Evolutionary conservation across 352 stramenopile species (phyloP), one percentile per base, ranked within the genome.

Genomic region (Globisporangium irregulare): DNA sequence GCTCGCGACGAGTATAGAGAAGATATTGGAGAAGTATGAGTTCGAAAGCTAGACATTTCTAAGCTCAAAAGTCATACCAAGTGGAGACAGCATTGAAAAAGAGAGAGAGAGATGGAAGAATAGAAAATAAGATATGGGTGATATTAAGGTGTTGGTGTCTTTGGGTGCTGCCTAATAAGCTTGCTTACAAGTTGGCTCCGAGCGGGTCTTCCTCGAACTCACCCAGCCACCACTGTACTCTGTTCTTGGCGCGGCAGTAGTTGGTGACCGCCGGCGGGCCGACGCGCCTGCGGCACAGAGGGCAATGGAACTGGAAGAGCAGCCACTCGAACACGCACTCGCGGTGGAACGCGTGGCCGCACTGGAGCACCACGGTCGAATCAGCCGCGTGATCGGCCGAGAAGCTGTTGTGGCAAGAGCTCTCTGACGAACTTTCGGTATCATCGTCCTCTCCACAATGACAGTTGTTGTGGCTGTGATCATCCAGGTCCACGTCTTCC

Each of bases 311-410:
- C 67, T 92, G 72, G 68, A 90, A 87, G 41, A 89, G 59, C 10
- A 93, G 72, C 85, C 85, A 93, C 72, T 91, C 80, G 53, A 87
- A 91, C 18, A 93, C 68, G 72, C 86, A 93, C 38, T 87, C 73
- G 22, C 86, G 80, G 73, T 92, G 86, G 66, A 93, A 93, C 14
- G 72, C 65, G 63, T 93, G 86, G 59, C 78, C 76, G 70, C 86
- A 92, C 3, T 78, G 82, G 10, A 93, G 75, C 20, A 80, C 64
- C 50, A 90, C 65, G 3, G 25, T 29, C 0, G 54, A 50, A 9
- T 50, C 54, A 24, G 15, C 27, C 25, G 54, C 18, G 27, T 59
- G 15, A 27, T 59, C 27, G 27, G 7, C 15, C 5, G 24, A 36
- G 54, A 34, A 43, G 54, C 27, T 43, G 54, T 27, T 43, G 54